These are phyloP conservation scores for Microglena sp. DNA, from an alignment of 139 green algal genomes.

Conservation along the genomic window DNA sequence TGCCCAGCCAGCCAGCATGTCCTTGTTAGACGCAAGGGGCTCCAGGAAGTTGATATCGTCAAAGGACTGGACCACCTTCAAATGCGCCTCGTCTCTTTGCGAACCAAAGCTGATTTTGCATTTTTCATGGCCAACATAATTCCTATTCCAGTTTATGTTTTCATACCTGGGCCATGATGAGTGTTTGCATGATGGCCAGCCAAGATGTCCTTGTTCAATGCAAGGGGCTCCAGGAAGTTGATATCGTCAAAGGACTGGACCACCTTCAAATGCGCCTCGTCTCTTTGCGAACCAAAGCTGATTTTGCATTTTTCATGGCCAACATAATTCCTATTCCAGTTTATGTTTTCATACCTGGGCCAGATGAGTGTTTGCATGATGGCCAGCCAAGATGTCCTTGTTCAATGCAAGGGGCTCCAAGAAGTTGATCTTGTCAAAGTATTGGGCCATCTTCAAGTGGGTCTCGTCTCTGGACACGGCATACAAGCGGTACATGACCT, in stretches of 20 bases:
- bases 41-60: constrained; percentile 43
- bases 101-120: no score
- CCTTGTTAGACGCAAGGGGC: constrained; percentile 21
- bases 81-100: no score
- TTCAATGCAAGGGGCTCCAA: constrained; percentile 23
- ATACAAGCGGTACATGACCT: constrained; percentile 48
- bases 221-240: constrained; percentile 33
- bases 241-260: constrained; percentile 46
- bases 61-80: constrained; percentile 43
- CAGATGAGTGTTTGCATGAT: constrained; percentile 66
- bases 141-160: no score
- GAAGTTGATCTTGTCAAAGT: constrained; percentile 51
- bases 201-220: constrained; percentile 30
- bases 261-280: no score
- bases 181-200: constrained; percentile 57
- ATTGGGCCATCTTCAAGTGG: constrained; percentile 30
- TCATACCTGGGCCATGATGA: constrained; percentile 61
- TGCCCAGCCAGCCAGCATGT: constrained; percentile 40
- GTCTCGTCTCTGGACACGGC: constrained; percentile 15
- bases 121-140: no score
- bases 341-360: no score
- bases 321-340: no score
- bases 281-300: no score
- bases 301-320: no score
- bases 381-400: constrained; percentile 34